Conservation (phyloP, 2,329 filamentous ascomycete genomes). For the Teratosphaeria epicoccoides region DNA sequence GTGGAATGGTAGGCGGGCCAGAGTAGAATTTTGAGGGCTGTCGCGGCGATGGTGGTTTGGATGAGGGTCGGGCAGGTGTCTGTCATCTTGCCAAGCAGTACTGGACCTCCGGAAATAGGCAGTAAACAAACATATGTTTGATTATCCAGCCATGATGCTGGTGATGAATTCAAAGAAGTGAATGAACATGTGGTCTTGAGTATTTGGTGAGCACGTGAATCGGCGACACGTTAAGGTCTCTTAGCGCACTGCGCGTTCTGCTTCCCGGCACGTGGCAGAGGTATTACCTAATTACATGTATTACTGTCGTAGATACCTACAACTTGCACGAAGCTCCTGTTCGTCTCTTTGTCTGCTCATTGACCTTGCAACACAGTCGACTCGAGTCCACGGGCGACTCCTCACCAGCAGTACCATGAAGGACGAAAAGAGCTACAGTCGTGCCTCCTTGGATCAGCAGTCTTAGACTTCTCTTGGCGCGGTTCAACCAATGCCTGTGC, state of each 20-base stretch:
- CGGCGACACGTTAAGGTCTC: neutral
- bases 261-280: too few species aligned
- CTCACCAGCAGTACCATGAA: too few species aligned
- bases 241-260: too few species aligned
- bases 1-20: conserved; percentile 97
- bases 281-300: too few species aligned
- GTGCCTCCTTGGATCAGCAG: too few species aligned
- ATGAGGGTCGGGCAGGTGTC: conserved; percentile 76
- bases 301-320: too few species aligned
- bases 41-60: conserved; percentile 77
- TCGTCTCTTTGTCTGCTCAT: too few species aligned
- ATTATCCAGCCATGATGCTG: neutral
- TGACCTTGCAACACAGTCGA: too few species aligned
- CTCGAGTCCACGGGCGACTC: too few species aligned
- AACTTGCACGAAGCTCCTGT: too few species aligned
- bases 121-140: too few species aligned
- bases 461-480: neutral
- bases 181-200: neutral
- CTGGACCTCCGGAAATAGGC: neutral
- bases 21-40: conserved; percentile 80
- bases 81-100: conserved; percentile 45
- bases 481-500: neutral
- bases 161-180: neutral
- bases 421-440: too few species aligned
- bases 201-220: neutral